These are phyloP conservation scores for Globisporangium middletonii DNA, from an alignment of 352 stramenopile species.

Conservation along the genomic window DNA sequence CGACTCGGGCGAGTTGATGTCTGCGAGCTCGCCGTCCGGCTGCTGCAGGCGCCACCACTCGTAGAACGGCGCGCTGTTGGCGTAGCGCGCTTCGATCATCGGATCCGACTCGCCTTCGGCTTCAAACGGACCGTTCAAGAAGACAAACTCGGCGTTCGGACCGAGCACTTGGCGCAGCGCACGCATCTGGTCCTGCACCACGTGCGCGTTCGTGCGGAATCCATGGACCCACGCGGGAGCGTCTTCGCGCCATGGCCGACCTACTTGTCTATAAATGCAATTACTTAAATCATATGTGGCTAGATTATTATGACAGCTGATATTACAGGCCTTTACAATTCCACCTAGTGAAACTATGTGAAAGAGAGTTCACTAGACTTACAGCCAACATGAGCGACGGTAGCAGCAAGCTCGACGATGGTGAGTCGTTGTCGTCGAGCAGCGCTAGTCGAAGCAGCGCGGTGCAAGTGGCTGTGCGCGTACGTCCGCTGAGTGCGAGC, in stretches of 20 bases:
- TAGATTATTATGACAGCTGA: too few species aligned
- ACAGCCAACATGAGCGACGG: too few species aligned
- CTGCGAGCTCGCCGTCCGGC: slow-evolving; percentile 1
- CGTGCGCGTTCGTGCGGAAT: slow-evolving; percentile 40
- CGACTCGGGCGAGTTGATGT: slow-evolving; percentile 4
- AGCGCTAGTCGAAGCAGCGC: slow-evolving; percentile 9
- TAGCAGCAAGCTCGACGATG: too few species aligned
- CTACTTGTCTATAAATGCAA: too few species aligned
- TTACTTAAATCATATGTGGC: too few species aligned
- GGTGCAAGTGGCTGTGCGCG: slow-evolving; percentile 51
- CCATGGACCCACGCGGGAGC: slow-evolving; percentile 30
- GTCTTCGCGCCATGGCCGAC: too few species aligned
- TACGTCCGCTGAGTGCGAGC: slow-evolving; percentile 37
- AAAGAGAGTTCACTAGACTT: too few species aligned
- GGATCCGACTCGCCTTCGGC: slow-evolving; percentile 24
- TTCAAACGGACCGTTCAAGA: slow-evolving; percentile 35
- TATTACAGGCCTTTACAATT: too few species aligned
- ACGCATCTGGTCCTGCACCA: slow-evolving; percentile 40
- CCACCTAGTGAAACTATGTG: too few species aligned
- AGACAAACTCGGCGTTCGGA: slow-evolving; percentile 29
- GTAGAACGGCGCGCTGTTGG: slow-evolving; percentile 27
- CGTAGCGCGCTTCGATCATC: slow-evolving; percentile 28
- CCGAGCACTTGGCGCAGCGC: slow-evolving; percentile 28
- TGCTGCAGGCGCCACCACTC: slow-evolving; percentile 22
- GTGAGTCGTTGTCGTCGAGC: too few species aligned